Evolutionary conservation across 116 monocot species (phyloP).

Genomic region (Phalaenopsis hybrid): DNA sequence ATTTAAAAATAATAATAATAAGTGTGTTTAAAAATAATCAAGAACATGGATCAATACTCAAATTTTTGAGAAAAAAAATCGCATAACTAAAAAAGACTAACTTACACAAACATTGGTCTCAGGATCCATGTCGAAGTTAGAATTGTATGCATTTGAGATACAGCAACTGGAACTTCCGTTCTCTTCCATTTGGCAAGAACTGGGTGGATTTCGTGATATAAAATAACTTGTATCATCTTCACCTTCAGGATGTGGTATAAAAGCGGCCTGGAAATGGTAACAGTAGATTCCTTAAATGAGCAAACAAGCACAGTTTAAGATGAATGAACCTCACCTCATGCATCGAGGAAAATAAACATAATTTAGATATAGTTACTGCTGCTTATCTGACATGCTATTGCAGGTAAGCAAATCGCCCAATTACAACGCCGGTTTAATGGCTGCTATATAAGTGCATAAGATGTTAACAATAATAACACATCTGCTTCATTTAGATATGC

Average conservation of each 20-base stretch:
- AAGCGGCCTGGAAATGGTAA: slow-evolving; percentile 48
- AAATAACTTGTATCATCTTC: slow-evolving; percentile 80
- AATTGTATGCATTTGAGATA: slow-evolving; percentile 30
- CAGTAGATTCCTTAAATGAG: slow-evolving; percentile 2
- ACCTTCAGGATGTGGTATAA: slow-evolving; percentile 64
- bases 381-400: too few species aligned
- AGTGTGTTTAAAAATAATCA: not conserved
- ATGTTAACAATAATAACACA: not conserved
- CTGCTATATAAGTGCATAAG: not conserved
- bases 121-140: slow-evolving; percentile 17
- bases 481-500: not conserved
- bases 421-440: not conserved
- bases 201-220: slow-evolving; percentile 39
- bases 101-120: slow-evolving; percentile 30
- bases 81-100: not conserved
- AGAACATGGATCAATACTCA: not conserved
- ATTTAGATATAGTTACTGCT: too few species aligned
- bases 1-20: too few species aligned
- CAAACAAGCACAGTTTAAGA: not conserved
- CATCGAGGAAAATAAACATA: not conserved
- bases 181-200: slow-evolving; percentile 23
- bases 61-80: not conserved
- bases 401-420: not conserved
- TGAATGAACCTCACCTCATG: not conserved
- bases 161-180: slow-evolving; percentile 37